Evolutionary conservation across 2,329 filamentous ascomycete genomes (phyloP), one percentile per base, ranked within the genome.

Genomic region (Aspergillus piperis): DNA sequence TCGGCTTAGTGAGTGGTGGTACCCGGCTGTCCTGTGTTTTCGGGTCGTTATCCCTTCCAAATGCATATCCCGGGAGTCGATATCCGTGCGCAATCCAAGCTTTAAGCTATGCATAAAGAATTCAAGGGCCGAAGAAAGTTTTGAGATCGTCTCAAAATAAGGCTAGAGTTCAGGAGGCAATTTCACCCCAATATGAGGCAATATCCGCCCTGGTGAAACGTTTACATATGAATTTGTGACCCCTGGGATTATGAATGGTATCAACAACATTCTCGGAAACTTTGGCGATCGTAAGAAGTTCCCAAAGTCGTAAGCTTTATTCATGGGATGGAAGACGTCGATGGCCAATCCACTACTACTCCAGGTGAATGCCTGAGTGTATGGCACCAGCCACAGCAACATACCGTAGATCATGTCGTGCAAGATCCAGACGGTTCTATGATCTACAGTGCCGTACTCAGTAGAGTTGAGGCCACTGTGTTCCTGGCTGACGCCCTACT

Each of bases 61-160:
- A 49, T 48, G 44, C 53, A 27, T 36, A 55, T 32, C 39, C n/a
- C 38, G 38, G 41, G 27, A 23, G 58, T 50, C 62, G 59, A 42
- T 57, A 65, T 62, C 64, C 64, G 65, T 64, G 64, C 66, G 63
- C 62, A 57, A 61, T 39, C 52, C 60, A 60, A 63, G 58, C 59
- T 60, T 60, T 60, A 48, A 60, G 53, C 53, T 61, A 62, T 63
- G 61, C 53, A 60, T 59, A 50, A 61, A 55, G 62, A 63, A 59
- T 64, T 21, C 25, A 30, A 32, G n/a, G 27, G 13, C 17, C 32
- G 5, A 32, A 49, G 39, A 30, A 19, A 19, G 32, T 36, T 36
- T 38, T 30, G 54, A 54, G 55, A 50, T 56, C 51, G 39, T n/a
- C 32, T 21, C 17, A 13, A 53, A 51, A 36, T 62, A 59, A 58